These are phyloP conservation scores for Actinidia arguta DNA, from an alignment of 179 eudicot species.

Conservation along the genomic window DNA sequence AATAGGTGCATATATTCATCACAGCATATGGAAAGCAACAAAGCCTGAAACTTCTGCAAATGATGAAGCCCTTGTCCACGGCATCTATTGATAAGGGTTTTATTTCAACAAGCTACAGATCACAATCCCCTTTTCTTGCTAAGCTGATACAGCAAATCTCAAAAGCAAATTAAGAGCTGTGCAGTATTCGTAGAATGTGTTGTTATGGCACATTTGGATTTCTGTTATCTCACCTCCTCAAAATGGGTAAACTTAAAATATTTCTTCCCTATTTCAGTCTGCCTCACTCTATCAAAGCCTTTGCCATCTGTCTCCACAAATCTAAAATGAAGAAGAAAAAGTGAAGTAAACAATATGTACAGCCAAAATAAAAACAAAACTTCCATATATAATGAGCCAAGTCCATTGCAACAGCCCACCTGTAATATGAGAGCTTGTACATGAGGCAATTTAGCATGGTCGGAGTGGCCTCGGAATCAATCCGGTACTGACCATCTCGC, in stretches of 20 bases:
- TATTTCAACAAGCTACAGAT: neutral
- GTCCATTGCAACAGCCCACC: slow-evolving; percentile 43
- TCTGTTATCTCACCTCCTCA: slow-evolving; percentile 70
- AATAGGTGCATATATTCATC: neutral
- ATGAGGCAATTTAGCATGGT: slow-evolving; percentile 93
- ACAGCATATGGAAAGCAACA: neutral
- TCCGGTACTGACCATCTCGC: slow-evolving; percentile 97
- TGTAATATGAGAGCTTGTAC: slow-evolving; percentile 96
- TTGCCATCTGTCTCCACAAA: slow-evolving; percentile 88
- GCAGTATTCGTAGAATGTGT: neutral
- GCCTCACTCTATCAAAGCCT: slow-evolving; percentile 89
- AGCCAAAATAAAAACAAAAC: slow-evolving; percentile 21
- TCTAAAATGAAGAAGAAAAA: slow-evolving; percentile 34
- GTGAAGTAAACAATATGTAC: neutral
- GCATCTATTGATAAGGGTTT: neutral
- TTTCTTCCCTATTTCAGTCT: slow-evolving; percentile 97
- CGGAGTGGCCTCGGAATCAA: slow-evolving; percentile 90
- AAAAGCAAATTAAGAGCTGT: neutral
- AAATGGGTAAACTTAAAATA: slow-evolving; percentile 86
- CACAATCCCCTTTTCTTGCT: neutral
- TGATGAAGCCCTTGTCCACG: neutral
- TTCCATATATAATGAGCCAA: neutral
- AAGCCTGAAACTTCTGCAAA: neutral
- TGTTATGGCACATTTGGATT: neutral
- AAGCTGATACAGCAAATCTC: neutral